Conservation (phyloP, 164 flowering plant species). For the Buxus sempervirens region DNA sequence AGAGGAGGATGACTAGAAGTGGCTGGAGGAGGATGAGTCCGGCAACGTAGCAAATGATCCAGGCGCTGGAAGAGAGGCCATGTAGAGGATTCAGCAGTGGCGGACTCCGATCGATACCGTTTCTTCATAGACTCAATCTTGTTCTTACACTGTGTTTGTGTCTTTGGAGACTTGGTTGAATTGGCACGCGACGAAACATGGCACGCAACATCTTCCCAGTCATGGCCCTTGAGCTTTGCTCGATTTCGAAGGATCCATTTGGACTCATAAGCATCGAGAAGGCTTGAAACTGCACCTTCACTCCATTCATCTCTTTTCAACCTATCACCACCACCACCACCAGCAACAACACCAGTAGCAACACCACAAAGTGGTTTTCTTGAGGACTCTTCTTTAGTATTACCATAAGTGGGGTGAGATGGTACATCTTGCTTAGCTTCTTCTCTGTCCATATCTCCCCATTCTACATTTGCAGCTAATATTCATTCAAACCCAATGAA, state of each 20-base stretch:
- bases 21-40: slow-evolving; percentile 16
- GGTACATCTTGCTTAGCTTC: slow-evolving; percentile 26
- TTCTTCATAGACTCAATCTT: slow-evolving; percentile 99
- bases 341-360: slow-evolving; percentile 10
- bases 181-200: slow-evolving; percentile 58
- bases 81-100: slow-evolving; percentile 50
- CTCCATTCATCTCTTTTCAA: slow-evolving; percentile 94
- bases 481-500: slow-evolving; percentile 3
- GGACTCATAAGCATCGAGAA: slow-evolving; percentile 79
- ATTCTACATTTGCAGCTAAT: slow-evolving; percentile 32
- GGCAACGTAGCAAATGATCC: slow-evolving; percentile 66
- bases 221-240: slow-evolving; percentile 95
- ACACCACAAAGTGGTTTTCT: slow-evolving; percentile 14
- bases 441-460: slow-evolving; percentile 51
- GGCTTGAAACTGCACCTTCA: slow-evolving; percentile 81
- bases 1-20: slow-evolving; percentile 13
- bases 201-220: slow-evolving; percentile 92
- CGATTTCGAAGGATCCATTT: slow-evolving; percentile 87
- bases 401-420: slow-evolving; percentile 21
- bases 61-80: slow-evolving; percentile 84
- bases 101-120: slow-evolving; percentile 77
- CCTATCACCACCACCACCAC: slow-evolving; percentile 39
- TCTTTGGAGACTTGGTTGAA: slow-evolving; percentile 62
- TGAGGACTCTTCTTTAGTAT: slow-evolving; percentile 26
- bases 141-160: slow-evolving; percentile 96